Evolutionary conservation across 2,329 filamentous ascomycete genomes (phyloP), one percentile per base, ranked within the genome.

Genomic region (Xylaria sp.): DNA sequence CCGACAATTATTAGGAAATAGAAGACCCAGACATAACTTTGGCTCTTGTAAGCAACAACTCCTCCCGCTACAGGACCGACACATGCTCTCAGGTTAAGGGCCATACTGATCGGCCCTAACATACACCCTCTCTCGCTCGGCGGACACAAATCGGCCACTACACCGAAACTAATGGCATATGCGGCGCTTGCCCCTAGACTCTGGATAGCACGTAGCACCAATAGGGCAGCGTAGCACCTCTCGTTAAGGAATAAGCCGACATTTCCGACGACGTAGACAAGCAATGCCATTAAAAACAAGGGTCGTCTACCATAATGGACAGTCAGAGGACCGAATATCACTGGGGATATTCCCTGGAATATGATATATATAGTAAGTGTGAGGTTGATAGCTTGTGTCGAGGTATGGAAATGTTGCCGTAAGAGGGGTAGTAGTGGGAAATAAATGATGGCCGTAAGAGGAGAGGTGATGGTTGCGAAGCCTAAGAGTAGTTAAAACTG

Each of bases 251-350:
- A 84, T 0, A 82, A 76, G 1, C 86, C 86, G 1, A 87, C 76
- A 82, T 86, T 84, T 1, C 82, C 85, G 0, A 83, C 79, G 0
- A 82, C 82, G 80, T 85, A 86, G 2, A 29, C 3, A 21, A 16
- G 25, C 5, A 53, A 18, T 18, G 50, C 32, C 4, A 53, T 29
- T 29, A 53, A 32, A 4, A 29, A 53, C 3, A 53, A 18, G 3
- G 25, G 25, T 29, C 23, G 3, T 48, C 55, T 48, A 8, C 54
- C 55, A 29, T 48, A 23, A 3, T 32, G 12, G 21, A 60, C 54
- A 13, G 54, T 53, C 2, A 65, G 42, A 6, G 51, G 62, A 2
- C 40, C 29, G 27, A 48, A 64, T 16, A 42, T 16, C 40, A 18
- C 12, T 18, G 40, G 40, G 16, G 40, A 16, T 21, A 60, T 27